Base-by-base conservation (phyloP, 345 rosid species). In the Chamaenerion angustifolium region DNA sequence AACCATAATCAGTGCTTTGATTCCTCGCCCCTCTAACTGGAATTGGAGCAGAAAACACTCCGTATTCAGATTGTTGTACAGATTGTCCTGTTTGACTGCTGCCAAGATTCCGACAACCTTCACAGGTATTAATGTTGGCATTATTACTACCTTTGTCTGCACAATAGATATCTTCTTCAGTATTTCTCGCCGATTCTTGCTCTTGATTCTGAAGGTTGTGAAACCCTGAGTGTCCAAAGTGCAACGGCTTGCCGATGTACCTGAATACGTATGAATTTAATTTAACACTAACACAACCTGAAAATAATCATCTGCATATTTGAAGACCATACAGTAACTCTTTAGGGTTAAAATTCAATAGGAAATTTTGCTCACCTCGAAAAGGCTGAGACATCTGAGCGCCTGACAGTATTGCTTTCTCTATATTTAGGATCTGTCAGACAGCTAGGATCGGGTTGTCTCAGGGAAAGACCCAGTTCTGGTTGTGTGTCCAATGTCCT, bases 331-430 rank as follows among this genome's bases (percentile, higher is more conserved):
- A 50, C 54, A 27, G 16, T 27, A 47, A 11, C 12, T 8, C 15
- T 18, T 2, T 23, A 21, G 9, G 5, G 16, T 0, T 4, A 12
- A 15, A 15, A 40, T 15, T 18, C 18, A 18, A 11, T 6, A 12
- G 44, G 14, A 18, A 41, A 12, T 8, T 27, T 13, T 4, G 15
- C 54, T 50, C 54, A 50, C 54, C 54, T 40, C 1, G 54, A 50
- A 50, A 50, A 90, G 60, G 98, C 95, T 0, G 95, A 90, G 68
- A 85, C 82, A 75, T 70, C 69, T 43, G 95, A 85, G 43, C 77
- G 95, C 69, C 69, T 70, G 40, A 90, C 76, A 16, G 64, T 63
- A 12, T 68, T 72, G 47, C 61, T 66, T 57, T 76, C 86, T 62
- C 71, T 81, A 10, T 71, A 52, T 45, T 44, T 50, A 44, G 65